Evolutionary conservation across 2,329 filamentous ascomycete species (phyloP), one percentile per base, ranked within the genome.

Genomic region (Scedosporium boydii): DNA sequence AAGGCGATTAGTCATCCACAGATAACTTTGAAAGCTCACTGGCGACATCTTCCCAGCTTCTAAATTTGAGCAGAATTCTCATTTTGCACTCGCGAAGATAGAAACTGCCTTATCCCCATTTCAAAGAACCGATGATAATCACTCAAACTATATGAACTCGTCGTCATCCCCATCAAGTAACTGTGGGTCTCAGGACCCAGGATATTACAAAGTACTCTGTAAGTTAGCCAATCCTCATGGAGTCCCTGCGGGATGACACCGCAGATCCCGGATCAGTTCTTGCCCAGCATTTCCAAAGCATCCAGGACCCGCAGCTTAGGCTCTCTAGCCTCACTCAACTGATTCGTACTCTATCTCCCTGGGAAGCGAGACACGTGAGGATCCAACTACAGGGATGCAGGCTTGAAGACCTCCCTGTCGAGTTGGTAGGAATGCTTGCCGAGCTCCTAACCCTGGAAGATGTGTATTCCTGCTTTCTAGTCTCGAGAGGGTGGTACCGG

Each of bases 321-420:
- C 64, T 63, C 53, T 59, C 57, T 16, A 64, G 53, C 16, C 65
- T 74, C 16, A 67, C 73, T 48, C 41, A n/a, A 2, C 66, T 71
- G 18, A 58, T 74, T 1, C 46, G 63, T 6, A 46, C 51, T 4
- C 63, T 74, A 6, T 71, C 72, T 2, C 46, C 66, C 2, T 70
- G 66, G 66, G 71, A 74, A 12, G 62, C 69, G 1, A 27, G 72
- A 3, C 70, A 70, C 41, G 62, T 72, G n/a, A 66, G 69, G 6
- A 46, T 63, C 27, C 64, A 59, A 29, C 38, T 71, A 10, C 64
- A 64, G 7, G n/a, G 58, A 1, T 63, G 63, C 27, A 58, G 53
- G 2, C 51, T 21, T 23, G 18, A 65, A 1, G 65, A 71, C 44
- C 65, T 73, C 0, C 71, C 72, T 1, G 58, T 60, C 6, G 72